Conservation (phyloP, 352 stramenopile species). For the Phytophthora sojae region DNA sequence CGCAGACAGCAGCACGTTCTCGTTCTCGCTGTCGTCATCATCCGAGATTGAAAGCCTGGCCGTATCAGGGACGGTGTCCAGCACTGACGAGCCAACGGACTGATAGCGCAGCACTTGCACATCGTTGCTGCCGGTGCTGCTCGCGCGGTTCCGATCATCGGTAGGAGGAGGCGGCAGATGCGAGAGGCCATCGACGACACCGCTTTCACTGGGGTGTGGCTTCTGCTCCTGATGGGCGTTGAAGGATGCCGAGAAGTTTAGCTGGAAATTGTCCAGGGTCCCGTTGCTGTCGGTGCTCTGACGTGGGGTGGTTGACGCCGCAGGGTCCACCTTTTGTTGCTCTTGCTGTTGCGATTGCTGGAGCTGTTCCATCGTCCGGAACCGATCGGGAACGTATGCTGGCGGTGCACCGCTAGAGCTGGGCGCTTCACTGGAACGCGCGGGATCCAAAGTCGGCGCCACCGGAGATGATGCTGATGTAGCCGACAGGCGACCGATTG, state of each 20-base stretch:
- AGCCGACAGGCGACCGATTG: conserved; percentile 20
- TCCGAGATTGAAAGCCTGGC: conserved; percentile 19
- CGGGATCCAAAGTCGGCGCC: conserved; percentile 18
- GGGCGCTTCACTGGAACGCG: not conserved
- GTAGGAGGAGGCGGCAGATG: conserved; percentile 11
- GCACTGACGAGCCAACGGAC: conserved; percentile 39
- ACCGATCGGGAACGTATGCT: conserved; percentile 29
- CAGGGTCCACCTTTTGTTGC: conserved; percentile 1
- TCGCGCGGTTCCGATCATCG: conserved; percentile 30
- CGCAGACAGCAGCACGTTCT: conserved; percentile 49
- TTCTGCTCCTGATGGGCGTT: conserved; percentile 32
- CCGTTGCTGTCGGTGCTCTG: conserved; percentile 25
- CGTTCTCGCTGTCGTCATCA: conserved; percentile 49
- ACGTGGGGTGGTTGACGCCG: conserved; percentile 16
- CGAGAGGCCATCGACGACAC: conserved; percentile 8
- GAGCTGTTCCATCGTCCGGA: conserved; percentile 23
- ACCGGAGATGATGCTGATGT: conserved; percentile 29
- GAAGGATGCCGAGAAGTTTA: conserved; percentile 42
- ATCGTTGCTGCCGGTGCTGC: conserved; percentile 30
- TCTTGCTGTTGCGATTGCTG: conserved; percentile 24
- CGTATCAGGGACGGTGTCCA: conserved; percentile 29
- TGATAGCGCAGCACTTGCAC: conserved; percentile 34
- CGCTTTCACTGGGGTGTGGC: not conserved
- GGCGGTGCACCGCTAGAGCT: conserved; percentile 9
- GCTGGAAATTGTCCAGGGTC: conserved; percentile 39